Base-by-base conservation (phyloP, 805 yeast species). In the Yarrowia sp. region DNA sequence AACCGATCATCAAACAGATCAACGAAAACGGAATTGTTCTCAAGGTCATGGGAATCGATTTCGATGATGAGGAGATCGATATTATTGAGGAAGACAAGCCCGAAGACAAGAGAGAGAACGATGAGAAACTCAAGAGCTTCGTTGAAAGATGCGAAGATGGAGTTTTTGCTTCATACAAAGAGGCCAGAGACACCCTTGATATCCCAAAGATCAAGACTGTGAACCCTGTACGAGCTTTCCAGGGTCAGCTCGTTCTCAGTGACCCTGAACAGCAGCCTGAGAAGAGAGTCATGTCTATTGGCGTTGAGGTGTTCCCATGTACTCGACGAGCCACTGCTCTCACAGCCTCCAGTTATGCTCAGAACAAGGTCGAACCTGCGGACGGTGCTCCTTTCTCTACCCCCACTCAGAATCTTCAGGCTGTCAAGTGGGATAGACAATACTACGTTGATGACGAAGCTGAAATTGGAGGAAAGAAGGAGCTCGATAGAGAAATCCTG, bases 221-320 rank as follows among this genome's bases (percentile, higher is more conserved):
- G 0, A 79, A 82, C 46, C 89, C 92, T 0, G 76, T 84, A 3
- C 76, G 76, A 32, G 72, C 79, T 0, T 87, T 81, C 74, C 75
- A 76, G 19, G 89, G 89, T 1, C 78, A 77, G 11, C 76, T 89
- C 4, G 74, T 86, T 32, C 72, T 88, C 15, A 89, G 89, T 1
- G 67, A 72, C 45, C 69, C 71, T 0, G 79, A 81, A 14, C 68
- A 79, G 81, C 67, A 52, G 41, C 70, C 70, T 70, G 70, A 76
- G 7, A 52, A 73, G 1, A 71, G 72, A 10, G 70, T 76, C 14
- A 75, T 79, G 55, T 50, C 69, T 12, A 70, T 70, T 22, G 67
- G 72, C 15, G 71, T 72, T 4, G 70, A 70, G 5, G 70, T 71
- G 7, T 71, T 43, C 10, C 74, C 76, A 5, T 68, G 72, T 19